Base-by-base conservation (phyloP, 345 rosid species). In the Alliaria petiolata region DNA sequence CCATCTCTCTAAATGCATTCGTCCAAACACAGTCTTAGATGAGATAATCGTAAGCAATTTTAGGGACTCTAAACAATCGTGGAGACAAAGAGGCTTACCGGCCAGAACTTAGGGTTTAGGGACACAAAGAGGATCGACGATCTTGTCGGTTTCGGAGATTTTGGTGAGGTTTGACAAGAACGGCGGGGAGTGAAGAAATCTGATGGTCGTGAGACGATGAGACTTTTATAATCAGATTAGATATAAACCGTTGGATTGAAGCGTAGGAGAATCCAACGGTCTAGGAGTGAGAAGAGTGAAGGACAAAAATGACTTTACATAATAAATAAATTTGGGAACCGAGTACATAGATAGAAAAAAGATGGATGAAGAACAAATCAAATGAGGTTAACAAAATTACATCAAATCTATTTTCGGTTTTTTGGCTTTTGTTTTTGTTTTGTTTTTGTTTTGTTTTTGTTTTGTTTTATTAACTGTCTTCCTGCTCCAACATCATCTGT, bases 1-100 rank as follows among this genome's bases (percentile, higher is more conserved):
- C 91, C 93, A 92, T 89, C 22, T 43, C 13, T n/a, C 17, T 2
- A 42, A 42, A 14, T 14, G 16, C 16, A 42, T 39, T 39, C 43
- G 12, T 3, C 43, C 36, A 40, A 14, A 42, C 45, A 42, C 45
- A 13, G 7, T 40, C 52, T n/a, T n/a, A n/a, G n/a, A n/a, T n/a
- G n/a, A n/a, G n/a, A n/a, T n/a, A n/a, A n/a, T n/a, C n/a, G n/a
- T n/a, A n/a, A n/a, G n/a, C n/a, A n/a, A n/a, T n/a, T n/a, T n/a
- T n/a, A n/a, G n/a, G n/a, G 13, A 6, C 6, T 47, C 19, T 15
- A 16, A 17, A 8, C 22, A 17, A 45, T 45, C 10, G 7, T 4
- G 25, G 17, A n/a, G n/a, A n/a, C n/a, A n/a, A n/a, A n/a, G n/a
- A n/a, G n/a, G n/a, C 53, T 49, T 20, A 20, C 31, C 30, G 30